Evolutionary conservation across 1,284 basidiomycete species (phyloP).

Genomic region (Somion occarium): DNA sequence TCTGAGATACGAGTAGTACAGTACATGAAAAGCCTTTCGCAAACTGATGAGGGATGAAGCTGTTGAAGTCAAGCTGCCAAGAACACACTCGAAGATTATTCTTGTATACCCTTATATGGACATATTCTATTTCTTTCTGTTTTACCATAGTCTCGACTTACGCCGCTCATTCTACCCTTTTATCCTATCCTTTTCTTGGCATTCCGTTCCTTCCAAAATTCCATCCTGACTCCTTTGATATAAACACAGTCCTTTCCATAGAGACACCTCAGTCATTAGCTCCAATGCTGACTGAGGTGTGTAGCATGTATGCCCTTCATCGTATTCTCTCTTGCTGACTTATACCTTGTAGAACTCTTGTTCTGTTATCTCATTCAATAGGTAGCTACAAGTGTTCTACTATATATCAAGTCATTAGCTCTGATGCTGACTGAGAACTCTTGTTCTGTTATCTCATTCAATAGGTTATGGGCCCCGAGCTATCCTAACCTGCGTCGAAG

Average conservation of each 20-base stretch:
- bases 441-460: not conserved
- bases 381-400: not conserved
- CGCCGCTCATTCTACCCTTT: not conserved
- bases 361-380: not conserved
- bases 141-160: too few relatives aligned
- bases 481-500: constrained; percentile 1
- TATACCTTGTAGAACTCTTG: not conserved
- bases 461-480: constrained; percentile 1
- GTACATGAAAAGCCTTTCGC: too few relatives aligned
- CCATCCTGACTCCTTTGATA: not conserved
- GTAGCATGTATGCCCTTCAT: not conserved
- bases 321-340: not conserved
- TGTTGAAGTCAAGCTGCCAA: too few relatives aligned
- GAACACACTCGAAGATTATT: too few relatives aligned
- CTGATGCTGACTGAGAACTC: not conserved
- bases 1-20: too few relatives aligned
- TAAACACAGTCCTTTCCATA: not conserved
- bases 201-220: not conserved
- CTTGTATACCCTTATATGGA: too few relatives aligned
- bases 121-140: too few relatives aligned
- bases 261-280: not conserved
- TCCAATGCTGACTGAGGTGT: not conserved
- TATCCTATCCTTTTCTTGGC: not conserved
- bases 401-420: not conserved
- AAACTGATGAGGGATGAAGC: too few relatives aligned